Conservation (phyloP, 176 grass and related monocot species). For the Zoysia japonica region DNA sequence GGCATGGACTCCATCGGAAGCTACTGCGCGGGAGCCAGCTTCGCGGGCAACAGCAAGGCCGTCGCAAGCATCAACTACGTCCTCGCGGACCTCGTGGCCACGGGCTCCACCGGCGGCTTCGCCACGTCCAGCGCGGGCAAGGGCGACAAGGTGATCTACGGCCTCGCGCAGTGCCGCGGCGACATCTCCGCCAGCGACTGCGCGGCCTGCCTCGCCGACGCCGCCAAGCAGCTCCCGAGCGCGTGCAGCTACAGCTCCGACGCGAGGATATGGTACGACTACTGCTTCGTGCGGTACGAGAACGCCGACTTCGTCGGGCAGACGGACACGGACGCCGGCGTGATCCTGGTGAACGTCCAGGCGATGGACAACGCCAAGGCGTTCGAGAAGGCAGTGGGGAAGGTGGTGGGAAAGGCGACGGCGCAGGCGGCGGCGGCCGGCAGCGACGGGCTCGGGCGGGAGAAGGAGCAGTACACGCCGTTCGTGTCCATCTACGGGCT, state of each 20-base stretch:
- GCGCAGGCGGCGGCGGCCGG: slow-evolving; percentile 43
- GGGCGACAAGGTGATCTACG: slow-evolving; percentile 41
- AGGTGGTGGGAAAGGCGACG: slow-evolving; percentile 34
- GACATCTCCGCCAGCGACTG: slow-evolving; percentile 62
- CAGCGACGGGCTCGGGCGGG: slow-evolving; percentile 44
- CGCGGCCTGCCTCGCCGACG: slow-evolving; percentile 53
- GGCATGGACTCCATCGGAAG: slow-evolving; percentile 48
- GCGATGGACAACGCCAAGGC: slow-evolving; percentile 42
- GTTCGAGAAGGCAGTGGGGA: slow-evolving; percentile 54
- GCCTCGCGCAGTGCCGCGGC: slow-evolving; percentile 67
- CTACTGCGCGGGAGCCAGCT: slow-evolving; percentile 43
- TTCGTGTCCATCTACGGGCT: slow-evolving; percentile 61
- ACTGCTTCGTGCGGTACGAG: slow-evolving; percentile 71
- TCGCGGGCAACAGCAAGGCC: slow-evolving; percentile 30
- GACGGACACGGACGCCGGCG: slow-evolving; percentile 40
- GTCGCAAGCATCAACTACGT: slow-evolving; percentile 48
- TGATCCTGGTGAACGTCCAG: slow-evolving; percentile 52
- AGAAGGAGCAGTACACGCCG: slow-evolving; percentile 53
- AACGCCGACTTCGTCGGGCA: slow-evolving; percentile 49
- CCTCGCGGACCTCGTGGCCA: slow-evolving; percentile 57
- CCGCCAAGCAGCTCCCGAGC: slow-evolving; percentile 57
- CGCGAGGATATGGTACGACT: slow-evolving; percentile 74
- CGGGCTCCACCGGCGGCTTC: slow-evolving; percentile 56
- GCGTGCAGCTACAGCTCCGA: slow-evolving; percentile 54
- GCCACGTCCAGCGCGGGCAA: slow-evolving; percentile 48